A percentile compares a stretch with the other conserved stretches of the same genome.
Evolutionary conservation across 768 basidiomycete genomes (phyloP).

Genomic region (Termitomyces titanicus): DNA sequence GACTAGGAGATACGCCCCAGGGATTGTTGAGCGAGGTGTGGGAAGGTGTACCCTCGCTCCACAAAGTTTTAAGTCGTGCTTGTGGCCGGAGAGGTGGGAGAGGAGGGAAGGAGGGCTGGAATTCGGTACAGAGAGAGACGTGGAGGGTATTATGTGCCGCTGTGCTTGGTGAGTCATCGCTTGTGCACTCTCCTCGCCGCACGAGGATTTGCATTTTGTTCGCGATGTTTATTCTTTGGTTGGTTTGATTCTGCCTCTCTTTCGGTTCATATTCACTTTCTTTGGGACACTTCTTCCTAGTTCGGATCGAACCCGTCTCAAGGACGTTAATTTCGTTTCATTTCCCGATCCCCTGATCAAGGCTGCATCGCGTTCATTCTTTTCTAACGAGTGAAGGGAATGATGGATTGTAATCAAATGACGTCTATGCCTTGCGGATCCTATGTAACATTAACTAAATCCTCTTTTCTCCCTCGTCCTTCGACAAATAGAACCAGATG

Average conservation of each 20-base stretch:
- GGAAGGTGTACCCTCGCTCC: slow-evolving; percentile 50
- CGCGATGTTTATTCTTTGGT: too few species aligned
- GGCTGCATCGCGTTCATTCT: too few species aligned
- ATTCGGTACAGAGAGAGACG: slow-evolving; percentile 35
- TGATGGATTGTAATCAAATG: background rate
- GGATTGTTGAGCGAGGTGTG: slow-evolving; percentile 58
- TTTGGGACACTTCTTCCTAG: background rate
- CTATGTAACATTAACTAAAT: background rate
- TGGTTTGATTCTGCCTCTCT: background rate
- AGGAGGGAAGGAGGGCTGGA: slow-evolving; percentile 39
- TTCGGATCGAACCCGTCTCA: background rate
- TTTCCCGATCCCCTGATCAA: too few species aligned
- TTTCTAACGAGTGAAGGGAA: too few species aligned
- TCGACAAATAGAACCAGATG: slow-evolving; percentile 41
- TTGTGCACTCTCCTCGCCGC: background rate
- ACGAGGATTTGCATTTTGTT: too few species aligned
- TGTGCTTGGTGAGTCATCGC: slow-evolving; percentile 32
- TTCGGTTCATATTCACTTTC: background rate
- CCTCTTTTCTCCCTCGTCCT: background rate
- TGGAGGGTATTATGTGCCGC: slow-evolving; percentile 50
- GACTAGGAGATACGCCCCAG: slow-evolving; percentile 50
- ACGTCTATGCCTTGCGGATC: background rate
- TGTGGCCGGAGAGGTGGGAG: slow-evolving; percentile 4
- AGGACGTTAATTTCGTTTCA: background rate
- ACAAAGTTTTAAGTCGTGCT: slow-evolving; percentile 22